Base-by-base conservation (phyloP, 2,329 filamentous ascomycete species). In the Apiospora hydei region DNA sequence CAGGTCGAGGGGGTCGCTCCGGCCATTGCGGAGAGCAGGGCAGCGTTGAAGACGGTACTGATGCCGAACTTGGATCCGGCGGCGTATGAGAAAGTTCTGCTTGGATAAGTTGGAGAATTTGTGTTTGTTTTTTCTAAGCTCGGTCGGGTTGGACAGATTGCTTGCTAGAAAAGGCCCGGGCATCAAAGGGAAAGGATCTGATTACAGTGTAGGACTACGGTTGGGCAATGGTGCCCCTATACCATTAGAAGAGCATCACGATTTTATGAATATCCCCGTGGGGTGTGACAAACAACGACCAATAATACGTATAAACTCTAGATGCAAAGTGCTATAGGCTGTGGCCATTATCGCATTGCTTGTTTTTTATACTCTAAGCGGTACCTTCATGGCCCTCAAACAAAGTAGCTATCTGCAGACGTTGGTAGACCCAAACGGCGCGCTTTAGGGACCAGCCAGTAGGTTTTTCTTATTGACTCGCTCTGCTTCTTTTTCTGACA, bases 1-100 rank as follows among this genome's bases (percentile, higher is more conserved):
- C 88, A 89, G 79, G 85, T 88, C 18, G 85, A 87, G 0, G 86
- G 85, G 8, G 82, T 91, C 4, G 76, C 85, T 7, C 86, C 86
- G 1, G 84, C 86, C 46, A 84, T 90, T 21, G 79, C 76, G 24
- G 84, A 81, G 71, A 88, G 84, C 74, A 83, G 82, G 69, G 88
- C 87, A 1, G 84, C 86, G 4, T 76, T 90, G 70, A 86, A 86
- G 75, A 83, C 83, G 18, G 83, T 86, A 47, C 76, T 90, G 72
- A 81, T 85, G 47, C 80, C 82, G 64, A 83, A 87, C 72, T 77
- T 90, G 34, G 83, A 83, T 41, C 79, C 79, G 46, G 81, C 83
- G 47, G 80, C 83, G 73, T 86, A 88, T 71, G 87, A 88, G 71
- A 81, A 82, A 53, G 84, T 88, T 18, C 72, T 90, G 57, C 78